A percentile compares a stretch with the other conserved stretches of the same genome.
These are phyloP conservation scores for Mollisia scopiformis DNA, from an alignment of 2,329 filamentous ascomycete species.

Conservation along the genomic window DNA sequence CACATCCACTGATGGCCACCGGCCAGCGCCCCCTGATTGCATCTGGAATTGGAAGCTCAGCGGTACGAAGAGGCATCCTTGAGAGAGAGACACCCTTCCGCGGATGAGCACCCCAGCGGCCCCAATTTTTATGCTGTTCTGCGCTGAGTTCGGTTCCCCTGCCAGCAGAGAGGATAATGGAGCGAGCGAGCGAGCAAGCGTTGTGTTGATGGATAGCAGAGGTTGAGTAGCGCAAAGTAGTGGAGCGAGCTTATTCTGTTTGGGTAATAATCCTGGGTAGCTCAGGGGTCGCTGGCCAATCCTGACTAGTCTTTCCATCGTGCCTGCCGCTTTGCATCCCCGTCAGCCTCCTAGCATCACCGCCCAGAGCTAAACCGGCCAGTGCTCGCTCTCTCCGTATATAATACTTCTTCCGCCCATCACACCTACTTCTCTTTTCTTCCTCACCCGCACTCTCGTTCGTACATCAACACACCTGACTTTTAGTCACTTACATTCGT, in stretches of 20 bases:
- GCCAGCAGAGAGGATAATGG: background rate
- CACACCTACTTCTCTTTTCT: constrained; percentile 10
- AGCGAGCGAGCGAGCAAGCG: background rate
- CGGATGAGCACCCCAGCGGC: too few species aligned
- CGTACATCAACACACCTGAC: constrained; percentile 24
- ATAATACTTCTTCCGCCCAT: constrained; percentile 21
- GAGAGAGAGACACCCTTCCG: too few species aligned
- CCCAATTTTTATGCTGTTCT: too few species aligned
- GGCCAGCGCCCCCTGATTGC: constrained; percentile 5
- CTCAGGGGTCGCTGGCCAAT: background rate
- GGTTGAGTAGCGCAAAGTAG: background rate
- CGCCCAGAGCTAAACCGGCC: background rate
- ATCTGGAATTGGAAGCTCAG: constrained; percentile 14
- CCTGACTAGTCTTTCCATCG: too few species aligned
- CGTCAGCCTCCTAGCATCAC: background rate
- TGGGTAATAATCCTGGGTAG: background rate
- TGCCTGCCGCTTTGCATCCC: background rate
- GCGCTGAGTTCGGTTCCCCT: background rate
- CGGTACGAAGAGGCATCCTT: constrained; percentile 10
- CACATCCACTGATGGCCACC: background rate
- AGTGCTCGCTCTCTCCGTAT: constrained; percentile 17
- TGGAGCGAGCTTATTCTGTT: background rate
- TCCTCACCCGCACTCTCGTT: constrained; percentile 29
- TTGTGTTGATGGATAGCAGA: background rate
- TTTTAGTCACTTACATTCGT: constrained; percentile 39